Evolutionary conservation across 2,329 filamentous ascomycete genomes (phyloP), one percentile per base, ranked within the genome.

Genomic region (Monosporascus cannonballus): DNA sequence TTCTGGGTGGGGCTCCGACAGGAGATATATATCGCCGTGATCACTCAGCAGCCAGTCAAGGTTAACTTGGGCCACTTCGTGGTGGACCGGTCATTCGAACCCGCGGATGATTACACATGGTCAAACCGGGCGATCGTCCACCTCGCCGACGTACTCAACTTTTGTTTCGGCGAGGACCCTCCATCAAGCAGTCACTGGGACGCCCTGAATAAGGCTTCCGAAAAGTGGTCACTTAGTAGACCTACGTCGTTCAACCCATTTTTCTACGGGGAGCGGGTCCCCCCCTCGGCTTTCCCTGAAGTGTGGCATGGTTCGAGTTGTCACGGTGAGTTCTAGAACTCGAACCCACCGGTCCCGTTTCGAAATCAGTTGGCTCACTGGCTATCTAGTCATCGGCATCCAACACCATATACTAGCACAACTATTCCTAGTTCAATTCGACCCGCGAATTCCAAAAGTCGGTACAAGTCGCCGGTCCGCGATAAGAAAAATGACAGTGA

Each of bases 71-170:
- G 75, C 15, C 71, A 77, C 46, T 72, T 69, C 22, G 74, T 81
- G 37, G 73, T 81, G 41, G 77, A 82, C 58, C 73, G 74, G n/a
- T 74, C 73, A 0, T 71, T 80, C 9, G 67, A 71, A 2, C 67
- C 72, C 0, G 71, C 73, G 0, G 74, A 75, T 44, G 81, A 84
- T 55, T 76, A 76, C 54, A 72, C 72, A 1, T 84, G 81, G 81
- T 77, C 81, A 2, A 84, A 85, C 62, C 74, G 81, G 17, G 79
- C 83, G 17, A 75, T 86, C 0, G 75, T 83, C 3, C 78, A 83
- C 59, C 82, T 81, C 51, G 81, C 81, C n/a, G 80, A 85, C 55
- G 79, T 85, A 1, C 67, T 86, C 17, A 80, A 84, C 55, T 84
- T 78, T 59, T 86, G 83, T 62, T 86, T 85, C 58, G 74, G 76